A percentile compares a stretch with the other conserved stretches of the same genome.
These are phyloP conservation scores for Chaetomiaceae sp. DNA, from an alignment of 2,329 filamentous ascomycete genomes.

Conservation along the genomic window DNA sequence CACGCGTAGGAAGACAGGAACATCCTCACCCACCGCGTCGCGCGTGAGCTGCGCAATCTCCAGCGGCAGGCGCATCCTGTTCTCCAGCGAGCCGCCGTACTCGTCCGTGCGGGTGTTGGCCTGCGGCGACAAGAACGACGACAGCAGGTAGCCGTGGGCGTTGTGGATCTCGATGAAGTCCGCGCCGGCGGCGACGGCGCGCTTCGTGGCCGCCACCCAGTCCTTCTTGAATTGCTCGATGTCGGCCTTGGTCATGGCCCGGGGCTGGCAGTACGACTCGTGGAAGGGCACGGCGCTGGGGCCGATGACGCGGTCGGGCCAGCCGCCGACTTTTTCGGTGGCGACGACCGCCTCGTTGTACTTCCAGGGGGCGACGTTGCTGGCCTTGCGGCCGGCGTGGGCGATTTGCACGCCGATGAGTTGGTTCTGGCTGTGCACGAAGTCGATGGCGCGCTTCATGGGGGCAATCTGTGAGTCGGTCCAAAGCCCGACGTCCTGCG, in stretches of 20 bases:
- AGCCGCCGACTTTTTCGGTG: slow-evolving; percentile 39
- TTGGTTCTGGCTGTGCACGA: slow-evolving; percentile 49
- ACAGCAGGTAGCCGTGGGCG: slow-evolving; percentile 74
- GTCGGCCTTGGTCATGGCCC: slow-evolving; percentile 58
- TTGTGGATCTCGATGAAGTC: slow-evolving; percentile 69
- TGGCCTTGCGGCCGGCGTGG: slow-evolving; percentile 61
- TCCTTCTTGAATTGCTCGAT: slow-evolving; percentile 59
- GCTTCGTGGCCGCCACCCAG: slow-evolving; percentile 49
- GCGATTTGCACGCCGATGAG: slow-evolving; percentile 66
- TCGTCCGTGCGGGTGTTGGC: slow-evolving; percentile 64
- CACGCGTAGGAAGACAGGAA: slow-evolving; percentile 70
- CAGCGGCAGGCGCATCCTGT: slow-evolving; percentile 61
- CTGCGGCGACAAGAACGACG: slow-evolving; percentile 63
- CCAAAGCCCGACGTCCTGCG: slow-evolving; percentile 44
- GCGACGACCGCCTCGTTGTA: slow-evolving; percentile 43
- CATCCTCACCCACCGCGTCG: slow-evolving; percentile 56
- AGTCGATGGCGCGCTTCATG: slow-evolving; percentile 34
- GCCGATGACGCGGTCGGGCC: slow-evolving; percentile 38
- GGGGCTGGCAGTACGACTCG: slow-evolving; percentile 38
- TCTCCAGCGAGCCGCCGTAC: slow-evolving; percentile 67
- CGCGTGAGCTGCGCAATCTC: slow-evolving; percentile 63
- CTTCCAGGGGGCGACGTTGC: slow-evolving; percentile 53
- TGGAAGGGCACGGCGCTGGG: slow-evolving; percentile 31
- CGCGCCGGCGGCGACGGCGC: slow-evolving; percentile 59
- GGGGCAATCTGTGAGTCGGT: slow-evolving; percentile 31